A percentile compares a stretch with the other conserved stretches of the same genome.
Evolutionary conservation across 2,329 filamentous ascomycete genomes (phyloP).

Genomic region (Hypomyces perniciosus): DNA sequence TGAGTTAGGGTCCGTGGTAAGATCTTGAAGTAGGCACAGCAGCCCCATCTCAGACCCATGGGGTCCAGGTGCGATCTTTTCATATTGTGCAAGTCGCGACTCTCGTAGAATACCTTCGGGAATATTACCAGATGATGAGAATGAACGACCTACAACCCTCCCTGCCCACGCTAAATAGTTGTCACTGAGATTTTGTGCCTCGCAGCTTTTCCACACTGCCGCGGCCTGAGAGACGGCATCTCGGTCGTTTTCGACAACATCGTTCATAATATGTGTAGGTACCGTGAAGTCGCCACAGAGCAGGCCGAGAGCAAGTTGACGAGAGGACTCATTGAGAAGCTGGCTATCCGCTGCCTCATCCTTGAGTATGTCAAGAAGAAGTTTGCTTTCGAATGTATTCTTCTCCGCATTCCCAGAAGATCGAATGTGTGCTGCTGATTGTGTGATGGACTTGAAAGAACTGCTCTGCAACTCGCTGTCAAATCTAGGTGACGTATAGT

Average conservation of each 20-base stretch:
- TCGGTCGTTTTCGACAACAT: conserved; percentile 63
- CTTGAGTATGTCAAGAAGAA: conserved; percentile 73
- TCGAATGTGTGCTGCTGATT: conserved; percentile 61
- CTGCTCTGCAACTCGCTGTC: conserved; percentile 41
- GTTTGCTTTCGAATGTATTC: conserved; percentile 67
- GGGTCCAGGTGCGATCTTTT: conserved; percentile 39
- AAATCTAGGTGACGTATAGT: conserved; percentile 52
- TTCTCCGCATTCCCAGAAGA: conserved; percentile 63
- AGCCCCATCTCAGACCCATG: conserved; percentile 58
- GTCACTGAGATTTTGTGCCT: conserved; percentile 54
- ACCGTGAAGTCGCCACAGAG: conserved; percentile 70
- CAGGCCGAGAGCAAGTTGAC: conserved; percentile 62
- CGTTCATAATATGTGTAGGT: conserved; percentile 39
- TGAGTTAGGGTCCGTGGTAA: conserved; percentile 54
- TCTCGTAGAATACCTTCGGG: conserved; percentile 55
- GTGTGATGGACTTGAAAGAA: conserved; percentile 62
- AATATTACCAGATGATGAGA: conserved; percentile 67
- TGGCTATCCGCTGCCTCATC: conserved; percentile 59
- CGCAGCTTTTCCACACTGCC: conserved; percentile 71
- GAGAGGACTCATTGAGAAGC: conserved; percentile 64
- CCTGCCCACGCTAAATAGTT: conserved; percentile 82
- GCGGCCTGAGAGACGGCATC: conserved; percentile 56
- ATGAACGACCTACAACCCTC: conserved; percentile 75
- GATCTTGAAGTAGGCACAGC: conserved; percentile 53
- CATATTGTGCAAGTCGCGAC: conserved; percentile 48